phyloP scores from a whole-genome alignment of 208 protist species.

The Acanthamoeba sp. region DNA sequence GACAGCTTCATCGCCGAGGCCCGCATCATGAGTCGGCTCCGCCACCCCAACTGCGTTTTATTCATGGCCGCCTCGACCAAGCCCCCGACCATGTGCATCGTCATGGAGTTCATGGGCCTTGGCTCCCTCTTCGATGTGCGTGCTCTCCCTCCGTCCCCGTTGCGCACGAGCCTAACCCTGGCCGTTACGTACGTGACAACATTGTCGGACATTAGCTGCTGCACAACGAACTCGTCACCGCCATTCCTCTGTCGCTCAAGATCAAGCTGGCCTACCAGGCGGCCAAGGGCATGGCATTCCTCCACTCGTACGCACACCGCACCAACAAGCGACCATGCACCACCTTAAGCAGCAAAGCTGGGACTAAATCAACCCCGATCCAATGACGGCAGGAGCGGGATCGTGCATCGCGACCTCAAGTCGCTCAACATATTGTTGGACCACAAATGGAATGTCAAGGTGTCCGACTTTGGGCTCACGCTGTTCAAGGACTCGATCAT shows the following conservation, averaged over 20 bases:
- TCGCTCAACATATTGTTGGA: too few species aligned
- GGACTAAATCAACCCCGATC: too few species aligned
- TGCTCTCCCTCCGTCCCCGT: too few species aligned
- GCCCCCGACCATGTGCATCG: conserved; percentile 15
- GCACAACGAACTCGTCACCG: neutral
- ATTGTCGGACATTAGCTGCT: too few species aligned
- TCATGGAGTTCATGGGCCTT: conserved; percentile 41
- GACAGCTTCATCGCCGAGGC: neutral
- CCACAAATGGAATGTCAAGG: too few species aligned
- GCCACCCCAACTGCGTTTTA: neutral
- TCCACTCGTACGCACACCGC: too few species aligned
- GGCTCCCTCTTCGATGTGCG: conserved; percentile 19
- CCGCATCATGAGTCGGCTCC: conserved; percentile 11
- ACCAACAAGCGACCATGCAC: neutral
- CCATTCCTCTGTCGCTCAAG: neutral
- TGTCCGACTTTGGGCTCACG: conserved; percentile 38
- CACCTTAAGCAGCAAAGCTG: too few species aligned
- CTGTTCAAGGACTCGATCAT: neutral
- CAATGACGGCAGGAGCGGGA: too few species aligned
- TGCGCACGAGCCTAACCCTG: too few species aligned
- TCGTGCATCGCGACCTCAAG: too few species aligned
- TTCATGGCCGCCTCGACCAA: conserved; percentile 28
- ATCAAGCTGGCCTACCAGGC: too few species aligned
- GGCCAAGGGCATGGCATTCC: conserved; percentile 7
- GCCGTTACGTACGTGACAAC: too few species aligned